These are phyloP conservation scores for Strobilomyces confusus DNA, from an alignment of 768 basidiomycete species.

Conservation along the genomic window DNA sequence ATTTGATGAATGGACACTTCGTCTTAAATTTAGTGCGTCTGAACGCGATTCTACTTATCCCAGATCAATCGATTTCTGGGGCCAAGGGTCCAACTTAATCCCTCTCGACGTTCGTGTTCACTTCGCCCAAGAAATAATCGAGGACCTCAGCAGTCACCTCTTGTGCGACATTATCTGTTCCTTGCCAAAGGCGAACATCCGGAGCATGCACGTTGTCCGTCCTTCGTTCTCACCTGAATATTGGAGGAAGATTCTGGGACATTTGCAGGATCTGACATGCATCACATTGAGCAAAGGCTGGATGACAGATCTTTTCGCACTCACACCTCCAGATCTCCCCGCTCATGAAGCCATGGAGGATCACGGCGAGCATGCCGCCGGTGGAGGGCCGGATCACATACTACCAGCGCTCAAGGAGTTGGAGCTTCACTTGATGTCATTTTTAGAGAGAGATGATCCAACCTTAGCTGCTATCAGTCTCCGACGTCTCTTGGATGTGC, in stretches of 20 bases:
- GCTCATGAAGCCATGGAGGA: too few species aligned
- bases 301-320: not conserved
- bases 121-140: not conserved
- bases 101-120: not conserved
- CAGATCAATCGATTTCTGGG: too few species aligned
- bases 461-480: too few species aligned
- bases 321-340: too few species aligned
- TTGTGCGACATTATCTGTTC: not conserved
- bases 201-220: not conserved
- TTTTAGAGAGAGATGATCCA: too few species aligned
- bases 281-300: not conserved
- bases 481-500: too few species aligned
- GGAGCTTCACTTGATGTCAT: not conserved
- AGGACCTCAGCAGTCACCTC: not conserved
- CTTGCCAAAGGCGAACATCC: not conserved
- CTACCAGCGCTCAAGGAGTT: constrained; percentile 5
- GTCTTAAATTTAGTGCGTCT: too few species aligned
- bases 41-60: not conserved
- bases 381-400: not conserved
- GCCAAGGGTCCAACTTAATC: not conserved
- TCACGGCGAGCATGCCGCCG: too few species aligned
- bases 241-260: too few species aligned
- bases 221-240: too few species aligned
- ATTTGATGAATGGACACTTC: too few species aligned
- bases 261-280: not conserved